Evolutionary conservation across 345 rosid species (phyloP).

Genomic region (Bruguiera gymnorhiza): DNA sequence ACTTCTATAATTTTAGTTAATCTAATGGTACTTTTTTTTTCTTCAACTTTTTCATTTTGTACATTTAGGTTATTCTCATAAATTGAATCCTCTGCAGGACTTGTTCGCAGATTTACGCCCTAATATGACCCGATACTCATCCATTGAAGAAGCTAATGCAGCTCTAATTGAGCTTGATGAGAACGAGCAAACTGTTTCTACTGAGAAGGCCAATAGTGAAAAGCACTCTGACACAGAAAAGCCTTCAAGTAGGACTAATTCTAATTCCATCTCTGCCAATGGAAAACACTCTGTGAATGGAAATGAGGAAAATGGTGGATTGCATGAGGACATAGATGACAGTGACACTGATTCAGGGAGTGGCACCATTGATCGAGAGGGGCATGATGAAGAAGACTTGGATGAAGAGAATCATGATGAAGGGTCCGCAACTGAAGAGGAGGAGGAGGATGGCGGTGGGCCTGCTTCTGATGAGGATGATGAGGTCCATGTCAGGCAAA

Average conservation of each 20-base stretch:
- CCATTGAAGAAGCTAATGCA: slow-evolving; percentile 77
- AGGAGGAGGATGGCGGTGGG: slow-evolving; percentile 53
- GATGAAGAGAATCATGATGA: slow-evolving; percentile 78
- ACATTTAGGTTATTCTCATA: slow-evolving; percentile 18
- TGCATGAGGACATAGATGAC: slow-evolving; percentile 54
- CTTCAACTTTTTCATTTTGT: not conserved
- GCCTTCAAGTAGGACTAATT: slow-evolving; percentile 39
- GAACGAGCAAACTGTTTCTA: slow-evolving; percentile 54
- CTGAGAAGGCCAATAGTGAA: slow-evolving; percentile 59
- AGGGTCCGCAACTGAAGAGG: slow-evolving; percentile 61
- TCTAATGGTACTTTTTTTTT: not conserved
- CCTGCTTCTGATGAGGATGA: slow-evolving; percentile 87
- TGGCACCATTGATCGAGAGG: slow-evolving; percentile 62
- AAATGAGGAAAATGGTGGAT: slow-evolving; percentile 66
- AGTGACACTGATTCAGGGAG: slow-evolving; percentile 87
- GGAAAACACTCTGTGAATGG: slow-evolving; percentile 45
- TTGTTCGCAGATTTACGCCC: slow-evolving; percentile 86
- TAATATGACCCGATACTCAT: slow-evolving; percentile 68
- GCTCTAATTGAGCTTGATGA: slow-evolving; percentile 79
- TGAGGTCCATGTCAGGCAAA: slow-evolving; percentile 85
- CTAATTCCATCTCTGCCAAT: slow-evolving; percentile 44
- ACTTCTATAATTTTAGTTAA: not conserved
- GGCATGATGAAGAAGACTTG: slow-evolving; percentile 67
- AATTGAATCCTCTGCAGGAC: slow-evolving; percentile 54
- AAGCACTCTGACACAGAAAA: slow-evolving; percentile 64